A percentile compares a stretch with the other conserved stretches of the same genome.
Conservation (phyloP, 2,329 filamentous ascomycete genomes). For the Gaeumannomyces sp. region DNA sequence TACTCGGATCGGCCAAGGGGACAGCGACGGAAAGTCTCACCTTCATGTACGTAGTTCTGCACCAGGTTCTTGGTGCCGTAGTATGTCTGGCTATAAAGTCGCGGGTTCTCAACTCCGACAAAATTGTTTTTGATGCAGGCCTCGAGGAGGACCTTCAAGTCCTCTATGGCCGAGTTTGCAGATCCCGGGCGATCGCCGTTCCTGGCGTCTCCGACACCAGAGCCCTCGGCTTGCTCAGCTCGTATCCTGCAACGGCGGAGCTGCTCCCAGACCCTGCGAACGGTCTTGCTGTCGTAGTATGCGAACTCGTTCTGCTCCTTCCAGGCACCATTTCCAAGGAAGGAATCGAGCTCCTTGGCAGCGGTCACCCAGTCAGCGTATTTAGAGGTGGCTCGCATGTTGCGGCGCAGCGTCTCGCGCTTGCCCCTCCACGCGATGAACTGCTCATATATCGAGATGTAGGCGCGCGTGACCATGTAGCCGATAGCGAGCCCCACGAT, state of each 20-base stretch:
- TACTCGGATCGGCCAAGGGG: slow-evolving; percentile 1
- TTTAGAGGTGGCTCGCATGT: slow-evolving; percentile 63
- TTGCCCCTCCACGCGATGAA: slow-evolving; percentile 83
- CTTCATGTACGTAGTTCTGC: slow-evolving; percentile 83
- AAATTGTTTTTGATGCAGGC: slow-evolving; percentile 98
- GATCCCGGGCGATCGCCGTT: background rate
- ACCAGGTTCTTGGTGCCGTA: slow-evolving; percentile 95
- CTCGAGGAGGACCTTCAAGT: slow-evolving; percentile 72
- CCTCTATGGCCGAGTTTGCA: slow-evolving; percentile 50
- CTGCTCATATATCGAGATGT: slow-evolving; percentile 90
- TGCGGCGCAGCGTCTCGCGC: slow-evolving; percentile 63
- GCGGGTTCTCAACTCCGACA: slow-evolving; percentile 85
- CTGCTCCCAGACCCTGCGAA: slow-evolving; percentile 70
- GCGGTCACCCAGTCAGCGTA: slow-evolving; percentile 81
- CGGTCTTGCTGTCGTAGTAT: slow-evolving; percentile 84
- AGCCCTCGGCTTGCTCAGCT: slow-evolving; percentile 44
- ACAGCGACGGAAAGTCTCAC: slow-evolving; percentile 28
- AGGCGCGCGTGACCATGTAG: slow-evolving; percentile 77
- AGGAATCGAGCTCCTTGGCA: slow-evolving; percentile 71
- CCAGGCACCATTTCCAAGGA: slow-evolving; percentile 76
- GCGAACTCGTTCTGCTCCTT: slow-evolving; percentile 71
- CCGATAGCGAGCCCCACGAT: slow-evolving; percentile 63
- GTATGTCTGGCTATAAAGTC: slow-evolving; percentile 95
- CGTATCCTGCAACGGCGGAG: slow-evolving; percentile 57
- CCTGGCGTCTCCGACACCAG: slow-evolving; percentile 7